Base-by-base conservation (phyloP, 352 stramenopile species). In the Pythium volutum region DNA sequence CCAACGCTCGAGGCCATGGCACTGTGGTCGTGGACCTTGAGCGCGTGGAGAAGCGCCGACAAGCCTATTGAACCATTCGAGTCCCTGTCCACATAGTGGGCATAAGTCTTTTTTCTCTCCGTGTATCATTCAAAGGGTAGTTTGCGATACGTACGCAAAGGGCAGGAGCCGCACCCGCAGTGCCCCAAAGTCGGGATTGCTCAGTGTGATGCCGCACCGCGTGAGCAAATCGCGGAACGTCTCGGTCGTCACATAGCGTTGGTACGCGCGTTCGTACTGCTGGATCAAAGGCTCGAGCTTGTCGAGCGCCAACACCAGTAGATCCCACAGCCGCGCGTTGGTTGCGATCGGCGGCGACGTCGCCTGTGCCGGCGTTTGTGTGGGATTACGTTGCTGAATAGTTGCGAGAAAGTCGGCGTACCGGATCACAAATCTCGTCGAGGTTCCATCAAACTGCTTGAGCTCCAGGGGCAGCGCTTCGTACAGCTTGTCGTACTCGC, bases 401-500 rank as follows among this genome's bases (percentile, higher is more conserved):
- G 79, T 47, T 7, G 60, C 58, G 1, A 92, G 45, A 50, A 92
- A 87, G 18, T 73, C 70, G n/a, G 79, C 74, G 50, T 92, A 92
- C 36, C 75, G 81, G 46, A 92, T 75, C 4, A 48, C 57, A 61
- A 86, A 81, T 3, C 66, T 49, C 9, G 36, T 47, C 14, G 45
- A 36, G 2, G 43, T 18, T 7, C 31, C 43, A 15, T 54, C 25
- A 16, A 68, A 67, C 20, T 67, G 33, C 43, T 79, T 80, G 26
- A 79, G 63, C 23, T 82, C 67, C 3, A 52, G 26, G 0, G 74
- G 65, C 1, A 93, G 62, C 15, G 80, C 74, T 33, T 74, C 73
- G 59, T 91, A 90, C 4, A 90, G 62, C 29, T 76, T 76, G 18
- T 90, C 77, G 52, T 84, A 89, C 62, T 93, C 83, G 5, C 77